Base-by-base conservation (phyloP, 306 rosid genomes). In the Fragaria vesca region DNA sequence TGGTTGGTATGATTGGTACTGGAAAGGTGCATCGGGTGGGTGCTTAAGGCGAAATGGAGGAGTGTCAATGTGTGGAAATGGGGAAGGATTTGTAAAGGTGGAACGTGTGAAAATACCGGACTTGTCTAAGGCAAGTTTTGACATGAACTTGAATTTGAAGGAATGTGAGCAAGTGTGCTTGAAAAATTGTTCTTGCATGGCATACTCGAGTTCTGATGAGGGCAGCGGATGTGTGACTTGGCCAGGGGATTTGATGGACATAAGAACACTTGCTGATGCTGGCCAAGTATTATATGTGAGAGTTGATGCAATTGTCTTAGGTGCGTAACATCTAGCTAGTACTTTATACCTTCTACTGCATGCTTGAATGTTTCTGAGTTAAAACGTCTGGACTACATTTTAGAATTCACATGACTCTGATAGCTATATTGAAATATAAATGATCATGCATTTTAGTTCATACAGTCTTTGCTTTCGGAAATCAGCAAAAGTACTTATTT, bases 11-110 rank as follows among this genome's bases (percentile, higher is more conserved):
- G 77, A 78, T 9, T 86, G 93, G 93, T 63, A 66, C 43, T 7
- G 80, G 5, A 75, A 80, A 66, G 84, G 81, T 12, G 71, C 72
- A 26, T 76, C 89, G 12, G 84, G 77, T n/a, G 97, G 97, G 43
- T 92, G 94, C 38, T 71, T 81, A 28, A 88, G 90, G 66, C 85
- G 70, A 26, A 55, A 8, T 20, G 85, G 80, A 10, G 71, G 80
- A 10, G 71, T 1, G 4, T 68, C 73, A 1, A 12, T 75, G 55
- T 92, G 96, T 46, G 47, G 66, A 4, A 79, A 54, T 13, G 91
- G 93, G 13, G 97, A 90, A 58, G 97, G 96, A 51, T 89, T 90
- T 16, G 81, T 82, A 21, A 79, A 65, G 78, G 5, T 89, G 51
- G 62, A 15, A 48, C 55, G 73, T 6, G 75, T 83, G 40, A 91